Percentiles rank a stretch among this genome's conserved stretches.
These are phyloP conservation scores for Pseudogymnoascus sp. DNA, from an alignment of 2,329 filamentous ascomycete genomes.

Conservation along the genomic window DNA sequence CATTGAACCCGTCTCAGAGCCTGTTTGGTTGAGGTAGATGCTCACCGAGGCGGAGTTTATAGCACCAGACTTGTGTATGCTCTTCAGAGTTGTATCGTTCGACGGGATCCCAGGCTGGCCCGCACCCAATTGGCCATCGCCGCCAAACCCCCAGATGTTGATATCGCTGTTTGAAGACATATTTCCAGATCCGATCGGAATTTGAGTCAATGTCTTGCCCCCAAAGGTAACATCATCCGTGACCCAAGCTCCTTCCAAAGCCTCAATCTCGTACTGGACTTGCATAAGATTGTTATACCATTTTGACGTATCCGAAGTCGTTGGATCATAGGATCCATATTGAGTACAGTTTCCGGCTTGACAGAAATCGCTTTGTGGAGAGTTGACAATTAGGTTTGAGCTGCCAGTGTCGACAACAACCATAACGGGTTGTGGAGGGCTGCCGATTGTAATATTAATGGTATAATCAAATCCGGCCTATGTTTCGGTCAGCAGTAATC, in stretches of 20 bases:
- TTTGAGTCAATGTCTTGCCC: constrained; percentile 39
- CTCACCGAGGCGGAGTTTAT: constrained; percentile 66
- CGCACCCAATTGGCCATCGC: constrained; percentile 65
- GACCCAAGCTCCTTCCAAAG: constrained; percentile 60
- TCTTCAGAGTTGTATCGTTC: constrained; percentile 63
- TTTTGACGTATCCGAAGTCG: not conserved
- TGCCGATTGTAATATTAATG: constrained; percentile 11
- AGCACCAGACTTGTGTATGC: constrained; percentile 50
- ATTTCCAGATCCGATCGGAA: constrained; percentile 71
- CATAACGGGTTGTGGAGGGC: constrained; percentile 9
- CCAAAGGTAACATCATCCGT: constrained; percentile 62
- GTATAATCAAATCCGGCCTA: constrained; percentile 9
- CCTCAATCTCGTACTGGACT: not conserved
- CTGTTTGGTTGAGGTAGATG: constrained; percentile 66
- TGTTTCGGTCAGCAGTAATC: not conserved
- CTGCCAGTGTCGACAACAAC: constrained; percentile 11
- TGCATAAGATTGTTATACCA: not conserved
- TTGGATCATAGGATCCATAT: not conserved
- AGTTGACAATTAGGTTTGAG: constrained; percentile 8
- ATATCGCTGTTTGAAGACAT: constrained; percentile 62
- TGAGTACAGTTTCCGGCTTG: not conserved
- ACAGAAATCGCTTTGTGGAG: not conserved
- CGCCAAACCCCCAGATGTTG: constrained; percentile 72
- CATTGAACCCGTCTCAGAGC: constrained; percentile 56
- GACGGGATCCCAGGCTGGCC: constrained; percentile 35